Evolutionary conservation across 2,329 filamentous ascomycete species (phyloP), one percentile per base, ranked within the genome.

Genomic region (Talaromyces sp.): DNA sequence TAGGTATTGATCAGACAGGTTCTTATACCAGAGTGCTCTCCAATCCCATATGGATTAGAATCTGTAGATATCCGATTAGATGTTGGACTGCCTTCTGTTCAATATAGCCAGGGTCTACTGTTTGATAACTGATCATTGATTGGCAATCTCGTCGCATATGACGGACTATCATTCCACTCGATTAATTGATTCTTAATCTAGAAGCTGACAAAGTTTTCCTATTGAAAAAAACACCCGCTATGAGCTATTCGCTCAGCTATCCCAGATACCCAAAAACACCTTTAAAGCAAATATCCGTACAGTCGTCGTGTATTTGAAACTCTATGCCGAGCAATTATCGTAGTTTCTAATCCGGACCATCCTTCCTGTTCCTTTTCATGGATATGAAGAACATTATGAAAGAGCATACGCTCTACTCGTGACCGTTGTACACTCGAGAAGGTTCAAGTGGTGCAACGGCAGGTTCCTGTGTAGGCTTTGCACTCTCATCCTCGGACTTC

Each of bases 401-500:
- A 56, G 53, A 56, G 53, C 53, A 62, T 19, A 6, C 17, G n/a
- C 10, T 54, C 25, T 58, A 59, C 19, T 66, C 64, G 22, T 36
- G 36, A 8, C 64, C 64, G 34, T 59, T 66, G 15, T 66, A 53
- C 25, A 63, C 40, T 34, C 64, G 64, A 62, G 60, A 66, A 36
- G 60, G 59, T 22, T 66, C 54, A 19, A 66, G 64, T 34, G 64
- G 64, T 36, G 53, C 51, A 25, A 63, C 15, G 10, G 59, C 22
- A 15, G 29, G 38, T 38, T 63, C 64, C 53, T 43, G 59, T 13
- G 45, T 38, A 31, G 8, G 29, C 31, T 47, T 66, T 11, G 54
- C n/a, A 15, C 15, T 58, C 25, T 36, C 45, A 51, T 66, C 64
- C n/a, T 63, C 64, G 5, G 59, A 27, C 43, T 60, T 66, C 51